These are phyloP conservation scores for Exophiala sideris DNA, from an alignment of 2,329 filamentous ascomycete species.

Conservation along the genomic window DNA sequence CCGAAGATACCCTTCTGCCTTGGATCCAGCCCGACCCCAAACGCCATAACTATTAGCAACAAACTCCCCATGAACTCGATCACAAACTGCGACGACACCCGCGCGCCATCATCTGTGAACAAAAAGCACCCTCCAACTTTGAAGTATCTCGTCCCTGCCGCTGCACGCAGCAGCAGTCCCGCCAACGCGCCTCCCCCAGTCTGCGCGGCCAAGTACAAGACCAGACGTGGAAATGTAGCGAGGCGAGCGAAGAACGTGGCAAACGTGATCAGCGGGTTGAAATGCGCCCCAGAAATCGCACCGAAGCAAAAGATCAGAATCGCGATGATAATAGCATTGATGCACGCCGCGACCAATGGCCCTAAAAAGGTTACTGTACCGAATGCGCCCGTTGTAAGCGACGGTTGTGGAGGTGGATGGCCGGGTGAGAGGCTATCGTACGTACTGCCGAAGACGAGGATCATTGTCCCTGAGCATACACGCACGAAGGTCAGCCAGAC, in stretches of 20 bases:
- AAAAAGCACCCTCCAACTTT: conserved; percentile 40
- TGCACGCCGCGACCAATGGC: conserved; percentile 37
- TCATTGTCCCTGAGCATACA: conserved; percentile 18
- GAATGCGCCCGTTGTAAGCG: conserved; percentile 30
- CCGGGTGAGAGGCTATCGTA: conserved; percentile 21
- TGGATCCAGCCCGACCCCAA: conserved; percentile 54
- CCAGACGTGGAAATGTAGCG: conserved; percentile 47
- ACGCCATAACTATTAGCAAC: conserved; percentile 49
- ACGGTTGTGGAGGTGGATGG: conserved; percentile 11
- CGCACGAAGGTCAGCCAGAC: not conserved
- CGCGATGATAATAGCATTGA: conserved; percentile 42
- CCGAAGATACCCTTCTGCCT: conserved; percentile 50
- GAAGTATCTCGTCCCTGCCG: conserved; percentile 34
- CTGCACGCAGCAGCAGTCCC: conserved; percentile 42
- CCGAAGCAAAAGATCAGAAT: conserved; percentile 51
- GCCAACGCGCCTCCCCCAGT: conserved; percentile 45
- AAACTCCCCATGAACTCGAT: conserved; percentile 49
- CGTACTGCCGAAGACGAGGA: conserved; percentile 31
- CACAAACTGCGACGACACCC: conserved; percentile 42
- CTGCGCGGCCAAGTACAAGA: conserved; percentile 49
- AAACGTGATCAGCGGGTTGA: conserved; percentile 55
- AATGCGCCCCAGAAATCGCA: conserved; percentile 50
- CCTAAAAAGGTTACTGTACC: conserved; percentile 31
- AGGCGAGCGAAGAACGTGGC: conserved; percentile 51
- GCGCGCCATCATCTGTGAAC: conserved; percentile 35